Conservation (phyloP, 805 yeast genomes). For the Priceomyces haplophilus region DNA sequence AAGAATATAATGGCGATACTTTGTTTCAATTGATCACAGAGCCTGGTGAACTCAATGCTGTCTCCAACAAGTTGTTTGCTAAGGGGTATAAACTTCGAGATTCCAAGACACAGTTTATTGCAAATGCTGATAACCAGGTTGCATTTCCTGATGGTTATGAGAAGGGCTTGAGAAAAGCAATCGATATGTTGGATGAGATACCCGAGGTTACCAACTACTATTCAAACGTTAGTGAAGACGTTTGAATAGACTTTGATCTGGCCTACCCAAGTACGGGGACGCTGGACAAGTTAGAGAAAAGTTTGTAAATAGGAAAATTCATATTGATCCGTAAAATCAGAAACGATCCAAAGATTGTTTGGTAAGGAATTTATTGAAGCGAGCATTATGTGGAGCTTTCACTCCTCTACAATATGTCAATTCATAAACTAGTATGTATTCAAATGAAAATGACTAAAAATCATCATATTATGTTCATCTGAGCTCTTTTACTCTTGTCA, state of each 20-base stretch:
- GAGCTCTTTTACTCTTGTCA: background rate
- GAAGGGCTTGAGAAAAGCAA: slow-evolving; percentile 54
- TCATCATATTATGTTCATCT: background rate
- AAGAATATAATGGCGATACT: slow-evolving; percentile 36
- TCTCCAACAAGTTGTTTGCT: slow-evolving; percentile 56
- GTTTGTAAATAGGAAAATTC: background rate
- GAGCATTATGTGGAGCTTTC: no score
- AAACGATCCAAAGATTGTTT: no score
- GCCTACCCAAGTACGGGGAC: background rate
- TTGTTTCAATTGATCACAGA: slow-evolving; percentile 55
- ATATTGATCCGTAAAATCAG: no score
- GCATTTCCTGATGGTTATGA: slow-evolving; percentile 51
- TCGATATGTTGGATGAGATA: slow-evolving; percentile 64
- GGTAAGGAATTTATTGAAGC: no score
- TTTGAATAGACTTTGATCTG: slow-evolving; percentile 1
- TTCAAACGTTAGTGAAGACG: slow-evolving; percentile 53
- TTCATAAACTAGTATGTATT: background rate
- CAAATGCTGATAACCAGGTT: slow-evolving; percentile 59
- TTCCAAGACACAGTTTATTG: slow-evolving; percentile 64
- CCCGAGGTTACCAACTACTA: slow-evolving; percentile 82
- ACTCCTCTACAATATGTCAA: background rate
- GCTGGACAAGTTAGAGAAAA: background rate
- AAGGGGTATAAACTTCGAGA: slow-evolving; percentile 60
- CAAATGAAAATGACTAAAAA: background rate
- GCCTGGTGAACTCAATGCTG: slow-evolving; percentile 56